Conservation (phyloP, 192 early-diverging fungal genomes). For the Coemansia sp. region DNA sequence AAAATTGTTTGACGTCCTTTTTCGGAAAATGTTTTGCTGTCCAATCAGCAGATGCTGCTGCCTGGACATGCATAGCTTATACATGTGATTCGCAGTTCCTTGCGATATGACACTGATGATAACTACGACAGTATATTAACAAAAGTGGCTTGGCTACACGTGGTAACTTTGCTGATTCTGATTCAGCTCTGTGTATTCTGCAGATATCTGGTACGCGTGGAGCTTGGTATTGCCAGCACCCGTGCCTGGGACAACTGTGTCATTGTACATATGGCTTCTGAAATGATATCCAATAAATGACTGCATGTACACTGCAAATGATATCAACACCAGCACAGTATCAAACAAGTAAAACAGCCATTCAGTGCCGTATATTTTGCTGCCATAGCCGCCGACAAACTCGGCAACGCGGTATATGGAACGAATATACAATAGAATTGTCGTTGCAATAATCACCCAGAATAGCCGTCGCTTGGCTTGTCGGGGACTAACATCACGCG, state of each 20-base stretch:
- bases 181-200: not conserved
- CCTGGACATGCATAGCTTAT: not conserved
- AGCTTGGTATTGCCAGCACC: not conserved
- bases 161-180: constrained; percentile 10
- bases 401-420: constrained; percentile 49
- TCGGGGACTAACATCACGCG: constrained; percentile 8
- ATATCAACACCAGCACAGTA: constrained; percentile 31
- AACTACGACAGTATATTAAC: not conserved
- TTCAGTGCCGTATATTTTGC: constrained; percentile 46
- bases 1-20: not conserved
- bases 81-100: not conserved
- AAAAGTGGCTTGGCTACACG: constrained; percentile 3
- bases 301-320: constrained; percentile 33
- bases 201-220: constrained; percentile 9
- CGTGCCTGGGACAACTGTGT: not conserved
- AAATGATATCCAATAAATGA: constrained; percentile 36
- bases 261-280: not conserved
- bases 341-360: constrained; percentile 55
- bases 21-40: not conserved
- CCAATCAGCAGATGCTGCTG: not conserved
- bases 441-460: constrained; percentile 34
- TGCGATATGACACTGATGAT: not conserved
- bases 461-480: constrained; percentile 31
- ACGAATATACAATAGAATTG: constrained; percentile 36
- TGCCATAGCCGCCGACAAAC: constrained; percentile 38